Conservation (phyloP, 2,329 filamentous ascomycete genomes). For the Penicillium sp. region DNA sequence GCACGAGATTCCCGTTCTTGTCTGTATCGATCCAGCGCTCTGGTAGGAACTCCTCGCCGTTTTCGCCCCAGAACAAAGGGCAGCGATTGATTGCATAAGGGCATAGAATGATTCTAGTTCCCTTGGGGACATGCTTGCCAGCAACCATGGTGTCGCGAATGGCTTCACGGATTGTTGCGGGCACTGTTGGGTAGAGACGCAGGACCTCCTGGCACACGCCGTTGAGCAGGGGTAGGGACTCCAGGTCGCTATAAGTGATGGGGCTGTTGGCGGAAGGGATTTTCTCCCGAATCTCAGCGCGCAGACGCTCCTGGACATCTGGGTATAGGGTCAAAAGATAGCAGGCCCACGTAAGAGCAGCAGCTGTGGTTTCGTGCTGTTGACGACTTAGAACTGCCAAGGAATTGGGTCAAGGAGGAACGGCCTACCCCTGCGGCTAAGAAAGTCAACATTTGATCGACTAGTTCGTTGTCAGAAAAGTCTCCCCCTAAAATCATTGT, state of each 20-base stretch:
- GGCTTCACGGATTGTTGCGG: slow-evolving; percentile 40
- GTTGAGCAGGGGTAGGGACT: slow-evolving; percentile 73
- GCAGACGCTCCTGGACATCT: slow-evolving; percentile 49
- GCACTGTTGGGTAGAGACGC: slow-evolving; percentile 43
- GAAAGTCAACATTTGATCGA: slow-evolving; percentile 45
- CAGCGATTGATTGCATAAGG: slow-evolving; percentile 71
- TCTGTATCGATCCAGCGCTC: slow-evolving; percentile 68
- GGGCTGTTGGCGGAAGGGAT: slow-evolving; percentile 41
- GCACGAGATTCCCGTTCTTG: slow-evolving; percentile 51
- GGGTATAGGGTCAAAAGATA: slow-evolving; percentile 55
- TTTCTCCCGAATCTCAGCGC: slow-evolving; percentile 50
- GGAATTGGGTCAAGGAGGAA: neutral
- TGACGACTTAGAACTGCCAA: neutral
- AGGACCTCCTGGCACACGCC: slow-evolving; percentile 76
- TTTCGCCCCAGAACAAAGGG: slow-evolving; percentile 68
- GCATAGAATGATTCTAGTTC: slow-evolving; percentile 67
- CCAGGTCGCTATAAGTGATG: slow-evolving; percentile 49
- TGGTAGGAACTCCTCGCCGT: slow-evolving; percentile 71
- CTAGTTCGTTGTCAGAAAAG: slow-evolving; percentile 41
- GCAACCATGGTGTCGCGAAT: slow-evolving; percentile 55
- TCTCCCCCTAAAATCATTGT: slow-evolving; percentile 40
- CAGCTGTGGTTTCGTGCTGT: slow-evolving; percentile 57
- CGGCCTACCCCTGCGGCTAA: slow-evolving; percentile 38
- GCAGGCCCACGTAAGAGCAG: slow-evolving; percentile 54
- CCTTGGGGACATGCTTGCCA: slow-evolving; percentile 65